Evolutionary conservation across 179 eudicot genomes (phyloP), one percentile per base, ranked within the genome.

Genomic region (Camellia oleifera): DNA sequence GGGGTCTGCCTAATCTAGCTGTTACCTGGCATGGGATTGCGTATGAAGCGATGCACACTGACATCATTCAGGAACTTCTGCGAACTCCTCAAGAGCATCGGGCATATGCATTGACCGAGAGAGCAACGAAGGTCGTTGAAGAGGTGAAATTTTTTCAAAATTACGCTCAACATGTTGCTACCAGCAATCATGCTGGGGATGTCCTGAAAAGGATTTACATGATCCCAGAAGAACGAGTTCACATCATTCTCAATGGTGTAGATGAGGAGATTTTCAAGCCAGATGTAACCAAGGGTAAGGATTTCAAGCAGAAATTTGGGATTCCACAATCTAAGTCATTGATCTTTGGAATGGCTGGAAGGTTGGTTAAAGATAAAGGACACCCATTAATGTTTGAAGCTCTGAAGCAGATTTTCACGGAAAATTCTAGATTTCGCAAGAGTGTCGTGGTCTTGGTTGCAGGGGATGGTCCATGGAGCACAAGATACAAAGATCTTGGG

Each of bases 101-200:
- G 78, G 74, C 88, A 4, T 20, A 73, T 12, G 68, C 72, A 68
- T 72, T 89, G 82, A 77, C 82, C 0, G 82, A 89, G 45, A 83
- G 89, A 65, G 48, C 72, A 26, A 8, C 9, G 12, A 88, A 82
- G 66, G 88, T 90, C 15, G 81, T 90, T 15, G 87, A 88, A 69
- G 93, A 90, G 82, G 80, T 88, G 10, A 88, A 81, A 42, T 88
- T 88, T 26, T 90, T 90, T 76, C 86, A 82, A 1, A 78, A 53
- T 10, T 90, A 90, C 26, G 82, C 88, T 46, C 93, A 90, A 78
- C 93, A 90, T 64, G 88, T 90, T n/a, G 93, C 93, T 48, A 90
- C 90, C 3, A 90, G 93, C 18, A 84, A 90, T 77, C 87, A 88
- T 50, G 88, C 74, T 12, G 93, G 91, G 1, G 90, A 88, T 76